phyloP scores from a whole-genome alignment of 176 grass and related monocot genomes.

The Saccharum officinarum region DNA sequence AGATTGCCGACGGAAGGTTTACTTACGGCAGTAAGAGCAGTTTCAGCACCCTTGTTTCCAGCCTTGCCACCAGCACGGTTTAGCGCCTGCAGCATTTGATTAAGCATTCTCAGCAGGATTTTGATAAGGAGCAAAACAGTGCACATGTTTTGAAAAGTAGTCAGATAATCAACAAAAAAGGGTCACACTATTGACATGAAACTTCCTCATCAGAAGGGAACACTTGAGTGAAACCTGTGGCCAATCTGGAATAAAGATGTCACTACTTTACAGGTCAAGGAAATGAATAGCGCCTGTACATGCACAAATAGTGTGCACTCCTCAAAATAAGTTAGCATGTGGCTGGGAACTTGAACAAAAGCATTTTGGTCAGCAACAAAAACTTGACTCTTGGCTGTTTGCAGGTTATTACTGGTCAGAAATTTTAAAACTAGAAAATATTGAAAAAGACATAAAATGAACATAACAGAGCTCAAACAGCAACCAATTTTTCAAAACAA shows the following conservation, averaged over 20 bases:
- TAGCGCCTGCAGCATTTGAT: constrained; percentile 61
- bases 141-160: background rate
- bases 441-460: background rate
- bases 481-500: background rate
- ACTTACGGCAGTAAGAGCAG: constrained; percentile 94
- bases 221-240: background rate
- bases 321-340: background rate
- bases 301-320: background rate
- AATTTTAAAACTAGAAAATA: background rate
- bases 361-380: background rate
- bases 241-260: background rate
- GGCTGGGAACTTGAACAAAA: background rate
- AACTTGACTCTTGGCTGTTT: background rate
- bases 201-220: background rate
- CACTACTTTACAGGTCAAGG: background rate
- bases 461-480: background rate
- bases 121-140: background rate
- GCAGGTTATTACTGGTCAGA: background rate
- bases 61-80: constrained; percentile 96
- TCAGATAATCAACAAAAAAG: background rate
- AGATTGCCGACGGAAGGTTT: background rate
- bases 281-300: background rate
- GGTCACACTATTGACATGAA: background rate
- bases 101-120: background rate
- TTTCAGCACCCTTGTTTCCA: constrained; percentile 95